Base-by-base conservation (phyloP, 1,284 basidiomycete species). In the Cryptococcus floricola region DNA sequence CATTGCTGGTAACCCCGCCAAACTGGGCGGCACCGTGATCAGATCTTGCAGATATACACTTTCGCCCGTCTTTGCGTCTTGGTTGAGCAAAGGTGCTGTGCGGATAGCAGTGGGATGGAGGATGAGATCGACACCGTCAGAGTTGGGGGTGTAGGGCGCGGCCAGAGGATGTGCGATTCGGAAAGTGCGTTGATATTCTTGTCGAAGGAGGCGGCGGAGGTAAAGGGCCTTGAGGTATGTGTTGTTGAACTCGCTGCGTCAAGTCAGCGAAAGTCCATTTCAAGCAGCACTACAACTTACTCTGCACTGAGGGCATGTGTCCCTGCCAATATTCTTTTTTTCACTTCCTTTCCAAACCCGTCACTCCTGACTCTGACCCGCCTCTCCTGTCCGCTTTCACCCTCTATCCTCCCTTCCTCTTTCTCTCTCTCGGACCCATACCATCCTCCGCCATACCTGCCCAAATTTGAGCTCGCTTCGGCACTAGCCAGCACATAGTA, bases 401-500 rank as follows among this genome's bases (percentile, higher is more conserved):
- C 77, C 73, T 6, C 82, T 79, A 59, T 80, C 82, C 8, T 78
- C 78, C 25, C 78, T 63, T 61, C 82, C 77, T 4, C 71, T 1
- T 75, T 81, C 2, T 76, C 73, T 2, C 79, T 77, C 1, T 80
- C 76, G 1, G 79, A 71, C 13, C 82, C 82, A 60, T 76, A 84
- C 61, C 80, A 78, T 0, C 95, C 82, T 0, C 95, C 95, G 52
- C 95, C 91, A 73, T 88, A 98, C 38, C 92, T 81, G 1, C 89
- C 91, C 41, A 98, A 79, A 69, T 96, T 97, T 62, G 90, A 94
- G 62, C 89, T 89, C 0, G 94, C 95, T 71, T 98, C 96, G 0
- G 96, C 93, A 58, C 86, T 89, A 0, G 95, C 90, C 19, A 98
- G 82, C 12, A 97, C 89, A 69, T 98, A 98, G 80, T 98, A 98